phyloP scores from a whole-genome alignment of 176 grass and related monocot genomes.

The Guadua angustifolia region DNA sequence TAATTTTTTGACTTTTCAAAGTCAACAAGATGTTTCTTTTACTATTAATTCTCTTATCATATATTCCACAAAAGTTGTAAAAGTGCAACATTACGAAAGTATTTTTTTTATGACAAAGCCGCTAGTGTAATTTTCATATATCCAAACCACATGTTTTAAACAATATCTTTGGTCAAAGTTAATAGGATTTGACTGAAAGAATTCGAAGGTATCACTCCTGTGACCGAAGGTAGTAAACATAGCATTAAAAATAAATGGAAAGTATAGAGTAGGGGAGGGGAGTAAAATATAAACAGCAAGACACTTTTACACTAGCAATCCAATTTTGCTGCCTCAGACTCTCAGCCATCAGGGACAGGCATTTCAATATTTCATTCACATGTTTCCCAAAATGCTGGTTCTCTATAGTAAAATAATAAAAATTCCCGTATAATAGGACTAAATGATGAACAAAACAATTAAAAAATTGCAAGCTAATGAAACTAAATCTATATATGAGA shows the following conservation, averaged over 20 bases:
- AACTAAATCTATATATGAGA: background rate
- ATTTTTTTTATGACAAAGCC: too few relatives aligned
- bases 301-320: conserved; percentile 3
- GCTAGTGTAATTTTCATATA: too few relatives aligned
- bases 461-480: background rate
- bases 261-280: background rate
- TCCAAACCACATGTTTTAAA: too few relatives aligned
- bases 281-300: background rate
- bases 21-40: too few relatives aligned
- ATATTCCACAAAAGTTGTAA: too few relatives aligned
- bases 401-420: background rate
- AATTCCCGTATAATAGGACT: background rate
- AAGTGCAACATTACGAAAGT: too few relatives aligned
- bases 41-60: too few relatives aligned
- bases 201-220: too few relatives aligned
- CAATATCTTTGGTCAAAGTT: too few relatives aligned
- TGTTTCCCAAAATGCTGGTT: conserved; percentile 4
- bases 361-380: conserved; percentile 13
- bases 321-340: background rate
- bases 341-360: background rate
- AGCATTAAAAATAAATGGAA: background rate
- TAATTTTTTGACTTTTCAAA: too few relatives aligned
- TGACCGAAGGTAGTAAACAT: background rate
- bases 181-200: too few relatives aligned
- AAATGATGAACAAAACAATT: background rate